A percentile compares a stretch with the other conserved stretches of the same genome.
These are phyloP conservation scores for Pestalotiopsis sp. DNA, from an alignment of 2,329 filamentous ascomycete species.

Conservation along the genomic window DNA sequence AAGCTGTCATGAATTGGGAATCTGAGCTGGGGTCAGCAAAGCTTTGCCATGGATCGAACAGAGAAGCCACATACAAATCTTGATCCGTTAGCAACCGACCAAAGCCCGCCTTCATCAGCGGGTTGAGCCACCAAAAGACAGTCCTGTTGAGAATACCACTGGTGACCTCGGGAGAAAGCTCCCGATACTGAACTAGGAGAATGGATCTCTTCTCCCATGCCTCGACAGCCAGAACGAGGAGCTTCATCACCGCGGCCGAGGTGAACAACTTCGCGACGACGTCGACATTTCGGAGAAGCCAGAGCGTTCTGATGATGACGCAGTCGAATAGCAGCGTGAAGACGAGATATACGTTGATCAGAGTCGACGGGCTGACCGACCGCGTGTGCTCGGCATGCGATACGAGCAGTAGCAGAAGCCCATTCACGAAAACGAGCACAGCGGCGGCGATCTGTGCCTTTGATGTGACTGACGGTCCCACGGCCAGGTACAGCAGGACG, in stretches of 20 bases:
- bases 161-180: constrained; percentile 20
- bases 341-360: constrained; percentile 21
- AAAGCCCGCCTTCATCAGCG: constrained; percentile 26
- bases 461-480: not conserved
- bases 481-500: not conserved
- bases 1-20: constrained; percentile 16
- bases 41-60: constrained; percentile 21
- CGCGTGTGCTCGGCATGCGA: constrained; percentile 14
- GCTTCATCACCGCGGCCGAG: constrained; percentile 24
- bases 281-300: constrained; percentile 6
- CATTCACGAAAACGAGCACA: constrained; percentile 7
- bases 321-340: constrained; percentile 12
- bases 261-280: constrained; percentile 25
- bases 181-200: constrained; percentile 22
- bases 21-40: constrained; percentile 18
- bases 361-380: constrained; percentile 13
- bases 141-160: constrained; percentile 28
- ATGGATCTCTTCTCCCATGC: constrained; percentile 28
- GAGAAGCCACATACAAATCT: constrained; percentile 29
- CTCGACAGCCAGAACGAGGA: constrained; percentile 22
- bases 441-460: constrained; percentile 9
- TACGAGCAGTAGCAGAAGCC: constrained; percentile 6
- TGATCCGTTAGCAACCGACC: constrained; percentile 25
- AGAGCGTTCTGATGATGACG: constrained; percentile 13
- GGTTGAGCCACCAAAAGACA: constrained; percentile 32